Evolutionary conservation across 352 stramenopile species (phyloP).

Genomic region (Globisporangium mamillatum): DNA sequence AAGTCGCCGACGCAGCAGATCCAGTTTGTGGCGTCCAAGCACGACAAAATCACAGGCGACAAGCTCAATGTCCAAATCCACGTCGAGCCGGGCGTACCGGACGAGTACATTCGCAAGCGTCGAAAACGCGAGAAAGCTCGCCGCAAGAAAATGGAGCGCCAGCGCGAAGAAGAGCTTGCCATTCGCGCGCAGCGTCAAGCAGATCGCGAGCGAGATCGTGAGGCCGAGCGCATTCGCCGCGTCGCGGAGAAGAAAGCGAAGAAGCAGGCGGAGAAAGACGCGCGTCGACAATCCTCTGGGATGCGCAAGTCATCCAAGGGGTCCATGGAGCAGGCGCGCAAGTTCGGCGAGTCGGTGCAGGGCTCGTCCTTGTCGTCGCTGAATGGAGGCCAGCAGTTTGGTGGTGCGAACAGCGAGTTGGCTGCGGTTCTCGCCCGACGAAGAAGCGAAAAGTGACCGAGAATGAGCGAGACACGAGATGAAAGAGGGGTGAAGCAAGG

Average conservation of each 20-base stretch:
- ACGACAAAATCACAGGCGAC: constrained; percentile 49
- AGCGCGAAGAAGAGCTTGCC: constrained; percentile 74
- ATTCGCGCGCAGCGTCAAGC: constrained; percentile 68
- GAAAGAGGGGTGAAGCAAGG: neutral
- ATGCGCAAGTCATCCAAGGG: constrained; percentile 42
- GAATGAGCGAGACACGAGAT: constrained; percentile 22
- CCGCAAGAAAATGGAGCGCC: constrained; percentile 64
- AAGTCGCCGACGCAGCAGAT: constrained; percentile 63
- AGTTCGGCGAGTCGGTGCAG: constrained; percentile 71
- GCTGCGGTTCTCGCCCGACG: constrained; percentile 76
- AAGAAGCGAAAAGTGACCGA: constrained; percentile 33
- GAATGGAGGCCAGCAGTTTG: constrained; percentile 30
- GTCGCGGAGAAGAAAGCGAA: constrained; percentile 88
- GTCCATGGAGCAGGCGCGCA: constrained; percentile 56
- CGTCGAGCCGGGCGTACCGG: constrained; percentile 59
- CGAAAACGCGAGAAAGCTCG: constrained; percentile 80
- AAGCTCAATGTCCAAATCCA: constrained; percentile 45
- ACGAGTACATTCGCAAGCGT: constrained; percentile 86
- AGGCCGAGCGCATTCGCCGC: constrained; percentile 69
- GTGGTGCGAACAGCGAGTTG: constrained; percentile 77
- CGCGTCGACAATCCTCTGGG: constrained; percentile 35
- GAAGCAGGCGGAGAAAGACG: constrained; percentile 76
- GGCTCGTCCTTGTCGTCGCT: constrained; percentile 30
- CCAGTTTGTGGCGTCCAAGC: constrained; percentile 49
- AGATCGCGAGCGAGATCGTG: constrained; percentile 56